Evolutionary conservation across 768 basidiomycete genomes (phyloP).

Genomic region (Serpula lacrymans): DNA sequence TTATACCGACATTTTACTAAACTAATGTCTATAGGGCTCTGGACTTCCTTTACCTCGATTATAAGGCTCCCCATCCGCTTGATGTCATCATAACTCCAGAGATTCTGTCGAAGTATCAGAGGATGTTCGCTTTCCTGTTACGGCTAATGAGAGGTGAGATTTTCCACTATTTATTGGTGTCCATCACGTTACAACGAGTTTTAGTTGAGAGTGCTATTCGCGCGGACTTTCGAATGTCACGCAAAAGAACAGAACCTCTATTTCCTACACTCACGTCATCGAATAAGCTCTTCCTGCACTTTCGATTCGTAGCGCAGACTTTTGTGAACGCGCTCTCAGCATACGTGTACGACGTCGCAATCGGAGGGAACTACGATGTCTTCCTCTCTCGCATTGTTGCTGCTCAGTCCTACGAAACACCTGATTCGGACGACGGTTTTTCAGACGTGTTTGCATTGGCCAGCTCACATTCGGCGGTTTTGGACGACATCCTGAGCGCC

Average conservation of each 20-base stretch:
- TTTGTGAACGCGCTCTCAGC: slow-evolving; percentile 66
- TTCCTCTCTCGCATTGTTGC: slow-evolving; percentile 49
- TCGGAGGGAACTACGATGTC: slow-evolving; percentile 70
- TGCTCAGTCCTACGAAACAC: slow-evolving; percentile 16
- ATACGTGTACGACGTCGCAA: slow-evolving; percentile 80
- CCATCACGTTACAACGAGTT: slow-evolving; percentile 5
- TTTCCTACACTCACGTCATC: slow-evolving; percentile 58
- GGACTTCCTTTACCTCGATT: slow-evolving; percentile 88
- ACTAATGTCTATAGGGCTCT: slow-evolving; percentile 53
- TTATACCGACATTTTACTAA: neutral
- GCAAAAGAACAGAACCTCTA: slow-evolving; percentile 37
- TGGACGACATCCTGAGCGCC: slow-evolving; percentile 75
- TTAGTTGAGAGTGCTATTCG: slow-evolving; percentile 67
- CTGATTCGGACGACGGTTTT: slow-evolving; percentile 31
- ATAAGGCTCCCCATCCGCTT: slow-evolving; percentile 81
- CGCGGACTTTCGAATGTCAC: slow-evolving; percentile 63
- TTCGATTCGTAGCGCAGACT: slow-evolving; percentile 70
- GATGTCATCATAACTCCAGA: slow-evolving; percentile 67
- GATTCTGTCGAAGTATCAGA: slow-evolving; percentile 81
- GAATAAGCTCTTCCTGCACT: slow-evolving; percentile 55
- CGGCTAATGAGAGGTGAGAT: slow-evolving; percentile 71
- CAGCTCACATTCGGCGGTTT: slow-evolving; percentile 57
- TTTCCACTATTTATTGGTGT: neutral
- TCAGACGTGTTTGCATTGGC: slow-evolving; percentile 75
- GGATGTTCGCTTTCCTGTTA: slow-evolving; percentile 77